Conservation (phyloP, 768 basidiomycete genomes). For the Lactarius tabidus region DNA sequence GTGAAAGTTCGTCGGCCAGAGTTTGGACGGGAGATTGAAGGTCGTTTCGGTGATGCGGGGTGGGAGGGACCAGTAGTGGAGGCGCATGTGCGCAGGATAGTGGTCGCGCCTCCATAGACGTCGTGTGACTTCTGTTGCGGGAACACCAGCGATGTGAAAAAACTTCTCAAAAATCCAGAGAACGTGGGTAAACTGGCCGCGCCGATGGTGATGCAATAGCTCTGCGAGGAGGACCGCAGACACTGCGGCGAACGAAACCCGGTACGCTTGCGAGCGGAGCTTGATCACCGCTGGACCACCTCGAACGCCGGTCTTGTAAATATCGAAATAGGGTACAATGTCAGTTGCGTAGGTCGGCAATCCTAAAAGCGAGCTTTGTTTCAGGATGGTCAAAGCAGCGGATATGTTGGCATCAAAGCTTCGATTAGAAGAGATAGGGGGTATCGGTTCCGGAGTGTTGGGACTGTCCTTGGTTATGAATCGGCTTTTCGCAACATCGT, state of each 20-base stretch:
- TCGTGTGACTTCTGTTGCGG: slow-evolving; percentile 27
- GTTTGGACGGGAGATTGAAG: slow-evolving; percentile 22
- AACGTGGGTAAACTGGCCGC: slow-evolving; percentile 12
- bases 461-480: neutral
- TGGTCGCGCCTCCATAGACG: slow-evolving; percentile 9
- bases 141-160: slow-evolving; percentile 53
- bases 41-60: slow-evolving; percentile 27
- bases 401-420: neutral
- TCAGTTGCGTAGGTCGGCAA: neutral
- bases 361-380: neutral
- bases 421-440: neutral
- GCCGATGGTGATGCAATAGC: slow-evolving; percentile 26
- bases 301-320: slow-evolving; percentile 15
- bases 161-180: slow-evolving; percentile 43
- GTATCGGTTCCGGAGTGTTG: neutral
- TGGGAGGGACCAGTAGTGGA: slow-evolving; percentile 30
- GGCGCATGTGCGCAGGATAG: slow-evolving; percentile 2
- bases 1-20: slow-evolving; percentile 36
- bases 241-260: neutral
- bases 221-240: slow-evolving; percentile 28
- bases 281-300: neutral
- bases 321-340: slow-evolving; percentile 23
- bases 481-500: slow-evolving; percentile 12
- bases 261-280: slow-evolving; percentile 18
- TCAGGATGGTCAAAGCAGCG: slow-evolving; percentile 9